phyloP scores from a whole-genome alignment of 306 rosid genomes.

The cucumber (Cucumis sativus) region Cucumber_9930_V3 NC_026661.2:5801001-5801500 shows the following conservation, averaged over 20 bases:
- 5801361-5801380: not conserved
- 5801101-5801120: slow-evolving; percentile 86
- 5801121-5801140: slow-evolving; percentile 69
- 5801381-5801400: not conserved
- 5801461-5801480: slow-evolving; percentile 3
- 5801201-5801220: slow-evolving; percentile 3
- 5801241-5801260: slow-evolving; percentile 2
- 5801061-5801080: slow-evolving; percentile 85
- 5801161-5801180: slow-evolving; percentile 91
- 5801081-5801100: slow-evolving; percentile 80
- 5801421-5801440: not conserved
- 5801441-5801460: not conserved
- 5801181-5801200: slow-evolving; percentile 20
- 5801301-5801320: slow-evolving; percentile 46
- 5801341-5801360: not conserved
- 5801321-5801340: slow-evolving; percentile 22
- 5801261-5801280: slow-evolving; percentile 12
- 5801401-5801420: not conserved
- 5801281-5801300: slow-evolving; percentile 84
- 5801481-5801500: slow-evolving; percentile 43
- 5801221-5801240: slow-evolving; percentile 8
- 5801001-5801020: not conserved
- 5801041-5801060: slow-evolving; percentile 87
- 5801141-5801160: slow-evolving; percentile 61
- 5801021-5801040: slow-evolving; percentile 61